Evolutionary conservation across 2,329 filamentous ascomycete species (phyloP).

Genomic region (Fusarium sp.): DNA sequence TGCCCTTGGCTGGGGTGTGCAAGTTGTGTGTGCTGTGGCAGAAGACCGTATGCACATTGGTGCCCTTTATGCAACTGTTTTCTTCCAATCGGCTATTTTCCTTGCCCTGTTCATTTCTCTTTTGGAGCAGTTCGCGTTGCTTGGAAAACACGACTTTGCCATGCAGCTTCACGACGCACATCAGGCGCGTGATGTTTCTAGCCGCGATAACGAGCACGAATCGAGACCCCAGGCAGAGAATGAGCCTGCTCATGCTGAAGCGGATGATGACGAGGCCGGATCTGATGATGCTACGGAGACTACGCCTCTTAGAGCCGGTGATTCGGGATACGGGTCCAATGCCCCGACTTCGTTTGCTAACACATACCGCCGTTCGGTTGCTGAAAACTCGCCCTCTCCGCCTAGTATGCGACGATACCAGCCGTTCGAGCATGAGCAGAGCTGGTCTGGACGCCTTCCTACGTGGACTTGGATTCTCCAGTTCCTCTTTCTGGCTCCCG

Average conservation of each 20-base stretch:
- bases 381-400: conserved; percentile 38
- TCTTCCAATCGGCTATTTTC: conserved; percentile 81
- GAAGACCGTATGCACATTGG: conserved; percentile 78
- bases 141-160: conserved; percentile 75
- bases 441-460: conserved; percentile 83
- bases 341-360: conserved; percentile 63
- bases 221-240: conserved; percentile 10
- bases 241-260: conserved; percentile 37
- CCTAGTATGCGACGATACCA: conserved; percentile 42
- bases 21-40: conserved; percentile 78
- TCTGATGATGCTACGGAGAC: conserved; percentile 58
- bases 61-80: conserved; percentile 82
- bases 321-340: conserved; percentile 48
- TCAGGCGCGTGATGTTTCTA: conserved; percentile 52
- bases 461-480: conserved; percentile 90
- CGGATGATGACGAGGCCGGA: conserved; percentile 25
- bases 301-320: conserved; percentile 60
- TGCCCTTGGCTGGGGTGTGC: conserved; percentile 73
- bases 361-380: conserved; percentile 62
- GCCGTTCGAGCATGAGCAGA: conserved; percentile 77
- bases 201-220: conserved; percentile 32
- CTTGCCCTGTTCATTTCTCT: conserved; percentile 79
- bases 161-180: conserved; percentile 63
- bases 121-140: conserved; percentile 81
- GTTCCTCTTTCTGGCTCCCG: conserved; percentile 80